Evolutionary conservation across 2,329 filamentous ascomycete species (phyloP).

Genomic region (Sporothrix humicola): DNA sequence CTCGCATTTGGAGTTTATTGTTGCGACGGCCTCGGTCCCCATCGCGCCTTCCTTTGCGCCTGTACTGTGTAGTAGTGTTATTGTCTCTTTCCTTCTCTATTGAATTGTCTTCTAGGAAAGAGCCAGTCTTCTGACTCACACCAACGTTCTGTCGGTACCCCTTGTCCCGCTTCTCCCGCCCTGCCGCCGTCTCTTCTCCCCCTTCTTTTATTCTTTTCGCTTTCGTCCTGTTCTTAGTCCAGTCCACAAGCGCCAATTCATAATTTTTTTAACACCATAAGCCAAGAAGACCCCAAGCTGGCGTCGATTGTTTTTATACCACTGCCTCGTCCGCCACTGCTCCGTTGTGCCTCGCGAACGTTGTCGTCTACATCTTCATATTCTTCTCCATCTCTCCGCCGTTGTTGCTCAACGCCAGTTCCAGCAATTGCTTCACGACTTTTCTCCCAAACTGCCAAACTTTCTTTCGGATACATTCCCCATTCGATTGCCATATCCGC

Average conservation of each 20-base stretch:
- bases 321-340: constrained; percentile 12
- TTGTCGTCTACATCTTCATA: constrained; percentile 1
- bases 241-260: constrained; percentile 21
- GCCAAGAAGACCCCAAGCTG: constrained; percentile 10
- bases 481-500: constrained; percentile 24
- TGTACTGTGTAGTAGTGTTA: background rate
- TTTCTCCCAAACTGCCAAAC: background rate
- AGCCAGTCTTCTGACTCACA: constrained; percentile 30
- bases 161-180: constrained; percentile 26
- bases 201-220: background rate
- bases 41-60: background rate
- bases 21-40: constrained; percentile 6
- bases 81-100: background rate
- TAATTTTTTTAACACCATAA: background rate
- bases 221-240: background rate
- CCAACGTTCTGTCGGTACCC: constrained; percentile 13
- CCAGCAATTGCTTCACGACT: background rate
- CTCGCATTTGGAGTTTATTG: background rate
- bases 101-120: background rate
- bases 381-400: background rate
- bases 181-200: constrained; percentile 13
- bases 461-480: constrained; percentile 18
- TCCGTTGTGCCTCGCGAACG: background rate
- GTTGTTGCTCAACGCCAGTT: background rate
- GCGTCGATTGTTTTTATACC: constrained; percentile 17